Percentiles rank a stretch among this genome's conserved stretches.
These are phyloP conservation scores for Holtermanniella nyarrowii DNA, from an alignment of 768 basidiomycete genomes.

Conservation along the genomic window DNA sequence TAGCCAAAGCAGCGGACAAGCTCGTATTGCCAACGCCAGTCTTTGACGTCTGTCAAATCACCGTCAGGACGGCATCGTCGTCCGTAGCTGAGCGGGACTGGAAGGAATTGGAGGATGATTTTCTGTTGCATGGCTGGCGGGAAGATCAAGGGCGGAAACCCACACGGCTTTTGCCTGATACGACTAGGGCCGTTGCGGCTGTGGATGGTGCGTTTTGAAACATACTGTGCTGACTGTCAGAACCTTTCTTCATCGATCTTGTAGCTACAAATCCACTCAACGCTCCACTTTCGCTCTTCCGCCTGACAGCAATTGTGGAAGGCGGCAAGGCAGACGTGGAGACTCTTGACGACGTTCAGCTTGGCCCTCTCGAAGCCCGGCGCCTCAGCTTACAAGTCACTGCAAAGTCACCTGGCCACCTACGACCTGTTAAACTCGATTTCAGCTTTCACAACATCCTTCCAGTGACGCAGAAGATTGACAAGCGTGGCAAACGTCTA, in stretches of 20 bases:
- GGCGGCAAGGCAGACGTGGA: slow-evolving; percentile 51
- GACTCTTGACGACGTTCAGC: slow-evolving; percentile 50
- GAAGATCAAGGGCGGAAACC: slow-evolving; percentile 26
- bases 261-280: slow-evolving; percentile 40
- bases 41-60: slow-evolving; percentile 52
- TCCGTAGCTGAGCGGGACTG: too few species aligned
- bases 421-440: slow-evolving; percentile 54
- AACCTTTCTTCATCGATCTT: slow-evolving; percentile 37
- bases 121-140: slow-evolving; percentile 47
- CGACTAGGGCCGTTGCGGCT: slow-evolving; percentile 11
- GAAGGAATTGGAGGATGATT: slow-evolving; percentile 56
- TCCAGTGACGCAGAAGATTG: slow-evolving; percentile 56
- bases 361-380: slow-evolving; percentile 59
- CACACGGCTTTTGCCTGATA: slow-evolving; percentile 15
- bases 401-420: slow-evolving; percentile 47
- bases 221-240: slow-evolving; percentile 13
- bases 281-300: slow-evolving; percentile 29
- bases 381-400: slow-evolving; percentile 57
- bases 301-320: slow-evolving; percentile 21
- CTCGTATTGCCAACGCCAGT: slow-evolving; percentile 59
- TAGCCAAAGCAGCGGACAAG: slow-evolving; percentile 42
- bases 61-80: slow-evolving; percentile 50
- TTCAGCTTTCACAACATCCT: slow-evolving; percentile 59
- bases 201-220: slow-evolving; percentile 18
- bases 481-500: slow-evolving; percentile 62